Percentiles rank a stretch among this genome's conserved stretches.
phyloP scores from a whole-genome alignment of 2,329 filamentous ascomycete species.

The Thielaviopsis cerberus region DNA sequence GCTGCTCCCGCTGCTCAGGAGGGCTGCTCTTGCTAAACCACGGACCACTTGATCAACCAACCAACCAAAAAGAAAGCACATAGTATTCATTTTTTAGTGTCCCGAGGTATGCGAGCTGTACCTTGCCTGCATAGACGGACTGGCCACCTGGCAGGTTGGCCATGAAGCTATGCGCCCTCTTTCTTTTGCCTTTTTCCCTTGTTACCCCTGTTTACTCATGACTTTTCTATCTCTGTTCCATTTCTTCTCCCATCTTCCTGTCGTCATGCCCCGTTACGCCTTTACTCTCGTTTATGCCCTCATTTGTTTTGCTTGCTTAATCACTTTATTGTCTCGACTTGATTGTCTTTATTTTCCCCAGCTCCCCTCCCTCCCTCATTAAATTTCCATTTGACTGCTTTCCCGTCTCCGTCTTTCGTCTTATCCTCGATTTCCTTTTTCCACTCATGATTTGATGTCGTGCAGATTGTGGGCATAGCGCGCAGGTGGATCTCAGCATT shows the following conservation, averaged over 20 bases:
- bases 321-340: neutral
- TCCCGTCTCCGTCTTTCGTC: neutral
- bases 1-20: constrained; percentile 51
- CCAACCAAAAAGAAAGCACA: neutral
- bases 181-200: neutral
- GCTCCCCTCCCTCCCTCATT: neutral
- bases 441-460: constrained; percentile 1
- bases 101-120: neutral
- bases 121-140: neutral
- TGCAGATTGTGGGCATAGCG: constrained; percentile 11
- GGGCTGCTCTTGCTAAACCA: constrained; percentile 44
- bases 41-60: neutral
- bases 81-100: neutral
- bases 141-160: neutral
- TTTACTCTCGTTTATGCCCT: constrained; percentile 1
- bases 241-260: neutral
- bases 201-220: neutral
- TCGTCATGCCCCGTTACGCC: constrained; percentile 3
- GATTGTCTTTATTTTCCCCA: neutral
- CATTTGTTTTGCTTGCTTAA: neutral
- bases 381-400: neutral
- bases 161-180: neutral
- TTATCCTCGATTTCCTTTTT: neutral
- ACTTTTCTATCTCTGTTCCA: neutral
- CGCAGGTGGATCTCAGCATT: constrained; percentile 7